Percentiles rank a stretch among this genome's conserved stretches.
Conservation (phyloP, 768 basidiomycete species). For the Galerina sulciceps region DNA sequence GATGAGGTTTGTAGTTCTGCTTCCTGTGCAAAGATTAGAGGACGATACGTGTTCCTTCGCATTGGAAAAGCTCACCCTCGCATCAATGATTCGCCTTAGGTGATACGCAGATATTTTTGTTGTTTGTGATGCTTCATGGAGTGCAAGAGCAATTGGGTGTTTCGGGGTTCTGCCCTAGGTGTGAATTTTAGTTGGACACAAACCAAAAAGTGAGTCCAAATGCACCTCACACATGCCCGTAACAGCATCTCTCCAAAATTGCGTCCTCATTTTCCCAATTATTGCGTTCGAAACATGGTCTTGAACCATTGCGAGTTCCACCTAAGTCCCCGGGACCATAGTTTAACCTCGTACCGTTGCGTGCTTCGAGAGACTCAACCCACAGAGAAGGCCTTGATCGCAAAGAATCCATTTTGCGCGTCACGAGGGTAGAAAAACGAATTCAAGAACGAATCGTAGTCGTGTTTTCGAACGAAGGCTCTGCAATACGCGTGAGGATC, state of each 20-base stretch:
- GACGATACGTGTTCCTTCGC: conserved; percentile 3
- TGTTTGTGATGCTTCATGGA: conserved; percentile 57
- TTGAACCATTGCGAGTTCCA: conserved; percentile 78
- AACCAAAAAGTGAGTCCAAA: conserved; percentile 9
- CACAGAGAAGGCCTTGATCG: conserved; percentile 84
- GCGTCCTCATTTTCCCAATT: conserved; percentile 84
- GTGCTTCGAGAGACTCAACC: conserved; percentile 33
- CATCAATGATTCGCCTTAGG: conserved; percentile 82
- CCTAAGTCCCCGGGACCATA: conserved; percentile 41
- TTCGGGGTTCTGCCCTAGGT: conserved; percentile 73
- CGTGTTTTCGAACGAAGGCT: conserved; percentile 73
- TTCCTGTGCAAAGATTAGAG: conserved; percentile 47
- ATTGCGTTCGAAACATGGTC: conserved; percentile 74
- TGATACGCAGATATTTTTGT: conserved; percentile 71
- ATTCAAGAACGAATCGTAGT: conserved; percentile 79
- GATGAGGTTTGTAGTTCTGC: conserved; percentile 66
- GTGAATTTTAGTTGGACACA: conserved; percentile 14
- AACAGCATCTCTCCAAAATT: conserved; percentile 86
- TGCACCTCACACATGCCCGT: conserved; percentile 69
- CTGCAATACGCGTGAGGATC: conserved; percentile 69
- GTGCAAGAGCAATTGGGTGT: conserved; percentile 80
- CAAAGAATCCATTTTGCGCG: conserved; percentile 71
- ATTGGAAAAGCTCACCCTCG: conserved; percentile 58
- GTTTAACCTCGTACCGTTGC: conserved; percentile 1
- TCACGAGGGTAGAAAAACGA: conserved; percentile 74